Evolutionary conservation across 1,139 yeast species (phyloP).

Genomic region (Kurtzmaniella quercitrusa): DNA sequence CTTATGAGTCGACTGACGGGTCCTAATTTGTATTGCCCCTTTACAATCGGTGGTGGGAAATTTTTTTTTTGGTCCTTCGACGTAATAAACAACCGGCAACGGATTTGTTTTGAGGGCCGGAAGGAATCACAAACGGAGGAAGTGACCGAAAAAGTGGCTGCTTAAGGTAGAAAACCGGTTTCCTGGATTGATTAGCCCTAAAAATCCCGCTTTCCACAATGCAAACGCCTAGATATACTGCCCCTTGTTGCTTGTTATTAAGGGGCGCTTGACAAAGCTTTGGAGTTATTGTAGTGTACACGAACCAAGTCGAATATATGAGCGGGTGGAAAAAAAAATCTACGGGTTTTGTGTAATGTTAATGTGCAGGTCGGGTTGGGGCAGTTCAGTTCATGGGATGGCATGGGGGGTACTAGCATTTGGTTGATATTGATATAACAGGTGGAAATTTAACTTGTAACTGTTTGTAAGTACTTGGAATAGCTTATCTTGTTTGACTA

Average conservation of each 20-base stretch:
- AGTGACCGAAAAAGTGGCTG: neutral
- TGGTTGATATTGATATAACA: too few species aligned
- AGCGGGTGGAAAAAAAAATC: neutral
- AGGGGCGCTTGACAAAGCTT: neutral
- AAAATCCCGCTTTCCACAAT: neutral
- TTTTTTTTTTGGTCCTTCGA: conserved; percentile 1
- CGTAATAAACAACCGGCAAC: neutral
- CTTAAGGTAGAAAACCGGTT: neutral
- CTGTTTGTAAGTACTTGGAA: too few species aligned
- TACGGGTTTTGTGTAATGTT: neutral
- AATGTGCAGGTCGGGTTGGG: neutral
- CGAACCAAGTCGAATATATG: neutral
- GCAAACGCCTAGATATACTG: neutral
- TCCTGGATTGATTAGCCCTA: neutral
- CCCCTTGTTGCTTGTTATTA: neutral
- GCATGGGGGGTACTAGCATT: neutral
- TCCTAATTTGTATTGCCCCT: neutral
- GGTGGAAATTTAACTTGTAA: too few species aligned
- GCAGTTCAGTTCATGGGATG: neutral
- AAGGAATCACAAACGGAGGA: neutral
- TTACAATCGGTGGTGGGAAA: neutral
- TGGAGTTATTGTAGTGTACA: neutral
- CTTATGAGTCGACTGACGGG: neutral
- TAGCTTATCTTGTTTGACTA: too few species aligned
- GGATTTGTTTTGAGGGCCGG: neutral